phyloP scores from a whole-genome alignment of 331 rosid genomes.

The Rhamnella rubrinervis region DNA sequence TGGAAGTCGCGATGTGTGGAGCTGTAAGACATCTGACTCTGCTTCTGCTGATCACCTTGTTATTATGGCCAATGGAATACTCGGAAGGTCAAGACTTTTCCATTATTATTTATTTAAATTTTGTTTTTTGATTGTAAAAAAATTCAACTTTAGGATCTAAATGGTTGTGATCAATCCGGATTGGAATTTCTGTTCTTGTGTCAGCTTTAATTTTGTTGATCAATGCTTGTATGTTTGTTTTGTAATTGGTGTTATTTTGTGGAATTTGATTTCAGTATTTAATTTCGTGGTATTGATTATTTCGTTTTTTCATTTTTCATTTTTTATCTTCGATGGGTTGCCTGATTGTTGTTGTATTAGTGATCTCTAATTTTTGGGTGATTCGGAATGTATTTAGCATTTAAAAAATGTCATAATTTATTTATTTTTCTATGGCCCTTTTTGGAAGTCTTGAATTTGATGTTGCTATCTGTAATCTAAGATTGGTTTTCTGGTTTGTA shows the following conservation, averaged over 20 bases:
- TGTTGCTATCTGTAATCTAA: background rate
- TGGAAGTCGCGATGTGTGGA: conserved; percentile 71
- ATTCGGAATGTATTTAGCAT: background rate
- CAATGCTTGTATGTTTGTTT: background rate
- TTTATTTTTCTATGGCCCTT: background rate
- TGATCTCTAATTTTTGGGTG: background rate
- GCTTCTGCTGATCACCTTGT: conserved; percentile 80
- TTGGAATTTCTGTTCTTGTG: background rate
- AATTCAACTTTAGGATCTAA: background rate
- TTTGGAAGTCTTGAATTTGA: background rate
- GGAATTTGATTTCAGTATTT: background rate
- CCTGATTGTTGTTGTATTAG: too few species aligned
- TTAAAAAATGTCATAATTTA: too few species aligned
- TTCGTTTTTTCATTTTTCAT: too few species aligned
- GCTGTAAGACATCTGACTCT: conserved; percentile 58
- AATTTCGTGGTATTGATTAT: background rate
- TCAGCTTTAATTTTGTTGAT: background rate
- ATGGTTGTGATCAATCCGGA: background rate
- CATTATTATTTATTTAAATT: conserved; percentile 3
- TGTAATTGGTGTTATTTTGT: background rate
- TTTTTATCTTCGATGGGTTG: background rate
- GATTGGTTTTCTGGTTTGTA: too few species aligned
- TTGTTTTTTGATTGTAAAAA: background rate
- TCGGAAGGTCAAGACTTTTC: conserved; percentile 61
- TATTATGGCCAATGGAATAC: conserved; percentile 86